These are phyloP conservation scores for Candida silvicultrix DNA, from an alignment of 805 yeast genomes.

Conservation along the genomic window DNA sequence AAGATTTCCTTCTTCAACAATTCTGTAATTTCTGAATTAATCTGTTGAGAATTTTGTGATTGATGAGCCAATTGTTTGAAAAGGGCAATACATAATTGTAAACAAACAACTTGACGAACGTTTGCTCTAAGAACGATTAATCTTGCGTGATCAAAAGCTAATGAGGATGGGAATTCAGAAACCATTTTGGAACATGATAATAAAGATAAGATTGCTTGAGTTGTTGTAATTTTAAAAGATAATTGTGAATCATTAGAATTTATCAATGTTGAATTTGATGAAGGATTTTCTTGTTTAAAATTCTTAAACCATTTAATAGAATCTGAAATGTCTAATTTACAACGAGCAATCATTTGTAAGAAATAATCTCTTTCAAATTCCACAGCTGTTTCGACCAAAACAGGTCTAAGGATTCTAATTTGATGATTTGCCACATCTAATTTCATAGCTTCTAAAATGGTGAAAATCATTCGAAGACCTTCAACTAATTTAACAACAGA, in stretches of 20 bases:
- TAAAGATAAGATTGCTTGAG: constrained; percentile 48
- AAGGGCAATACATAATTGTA: constrained; percentile 64
- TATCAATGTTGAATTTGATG: neutral
- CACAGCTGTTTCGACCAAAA: constrained; percentile 77
- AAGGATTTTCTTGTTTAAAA: constrained; percentile 8
- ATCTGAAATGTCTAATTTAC: constrained; percentile 22
- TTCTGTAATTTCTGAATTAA: constrained; percentile 31
- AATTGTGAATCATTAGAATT: constrained; percentile 19
- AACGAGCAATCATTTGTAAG: constrained; percentile 58
- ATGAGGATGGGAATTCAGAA: constrained; percentile 73
- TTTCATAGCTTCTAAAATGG: constrained; percentile 89
- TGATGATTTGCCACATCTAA: constrained; percentile 94
- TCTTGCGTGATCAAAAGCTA: constrained; percentile 81
- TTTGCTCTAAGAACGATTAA: constrained; percentile 76
- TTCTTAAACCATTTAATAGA: constrained; percentile 21
- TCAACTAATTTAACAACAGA: constrained; percentile 49
- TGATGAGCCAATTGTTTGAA: constrained; percentile 55
- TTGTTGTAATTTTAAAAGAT: constrained; percentile 17
- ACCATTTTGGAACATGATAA: constrained; percentile 77
- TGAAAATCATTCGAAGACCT: constrained; percentile 72
- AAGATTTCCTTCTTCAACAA: constrained; percentile 63
- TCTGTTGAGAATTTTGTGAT: constrained; percentile 18
- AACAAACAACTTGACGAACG: constrained; percentile 76
- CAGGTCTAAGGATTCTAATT: constrained; percentile 78
- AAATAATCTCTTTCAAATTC: constrained; percentile 83